A percentile compares a stretch with the other conserved stretches of the same genome.
phyloP scores from a whole-genome alignment of 257 asterid species.

The Thymus quinquecostatus region DNA sequence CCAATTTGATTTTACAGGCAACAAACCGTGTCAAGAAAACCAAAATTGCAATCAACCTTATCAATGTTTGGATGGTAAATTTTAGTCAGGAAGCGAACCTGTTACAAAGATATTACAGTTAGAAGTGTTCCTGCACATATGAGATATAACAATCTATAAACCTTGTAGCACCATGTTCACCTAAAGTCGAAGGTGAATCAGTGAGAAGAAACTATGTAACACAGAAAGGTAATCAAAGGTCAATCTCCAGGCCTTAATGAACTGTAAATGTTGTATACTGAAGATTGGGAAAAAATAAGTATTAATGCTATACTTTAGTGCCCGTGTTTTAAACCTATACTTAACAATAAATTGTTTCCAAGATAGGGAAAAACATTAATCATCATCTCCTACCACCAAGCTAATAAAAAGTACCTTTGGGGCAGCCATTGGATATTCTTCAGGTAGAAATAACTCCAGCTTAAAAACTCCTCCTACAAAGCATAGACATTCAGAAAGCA shows the following conservation, averaged over 20 bases:
- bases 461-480: slow-evolving; percentile 90
- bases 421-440: slow-evolving; percentile 99
- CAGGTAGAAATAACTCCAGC: slow-evolving; percentile 96
- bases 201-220: neutral
- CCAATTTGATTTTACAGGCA: neutral
- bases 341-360: neutral
- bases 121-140: slow-evolving; percentile 13
- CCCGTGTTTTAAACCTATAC: neutral
- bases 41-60: slow-evolving; percentile 54
- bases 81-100: slow-evolving; percentile 99
- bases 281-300: neutral
- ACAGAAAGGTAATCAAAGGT: neutral
- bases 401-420: slow-evolving; percentile 65
- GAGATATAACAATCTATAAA: neutral
- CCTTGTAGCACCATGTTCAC: neutral
- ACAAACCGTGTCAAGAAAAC: neutral
- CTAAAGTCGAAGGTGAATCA: neutral
- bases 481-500: slow-evolving; percentile 23
- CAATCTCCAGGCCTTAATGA: neutral
- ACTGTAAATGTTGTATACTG: neutral
- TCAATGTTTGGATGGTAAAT: slow-evolving; percentile 99
- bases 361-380: neutral
- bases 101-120: slow-evolving; percentile 30
- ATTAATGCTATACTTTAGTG: neutral
- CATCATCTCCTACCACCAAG: neutral